phyloP scores from a whole-genome alignment of 768 basidiomycete species.

The Mycena filopes region DNA sequence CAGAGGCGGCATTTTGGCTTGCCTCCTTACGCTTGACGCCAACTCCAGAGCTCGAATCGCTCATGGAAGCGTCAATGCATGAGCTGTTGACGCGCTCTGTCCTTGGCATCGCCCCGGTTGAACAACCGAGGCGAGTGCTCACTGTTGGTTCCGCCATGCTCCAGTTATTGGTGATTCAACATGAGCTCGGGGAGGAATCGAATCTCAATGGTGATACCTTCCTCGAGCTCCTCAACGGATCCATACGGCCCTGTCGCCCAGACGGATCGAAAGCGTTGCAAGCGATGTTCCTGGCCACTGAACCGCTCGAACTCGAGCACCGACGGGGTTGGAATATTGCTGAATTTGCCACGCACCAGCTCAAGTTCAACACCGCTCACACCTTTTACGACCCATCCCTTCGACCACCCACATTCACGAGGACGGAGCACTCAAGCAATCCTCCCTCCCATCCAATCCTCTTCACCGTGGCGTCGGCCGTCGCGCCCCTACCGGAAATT shows the following conservation, averaged over 20 bases:
- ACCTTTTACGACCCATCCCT: neutral
- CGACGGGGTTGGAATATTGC: neutral
- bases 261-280: neutral
- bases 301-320: neutral
- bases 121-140: neutral
- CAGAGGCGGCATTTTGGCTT: neutral
- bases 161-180: neutral
- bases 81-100: neutral
- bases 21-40: neutral
- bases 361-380: neutral
- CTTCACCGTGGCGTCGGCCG: neutral
- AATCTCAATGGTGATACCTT: neutral
- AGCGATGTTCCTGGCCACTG: constrained; percentile 2
- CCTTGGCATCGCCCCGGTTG: neutral
- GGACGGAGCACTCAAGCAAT: neutral
- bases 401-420: neutral
- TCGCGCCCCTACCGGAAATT: no score
- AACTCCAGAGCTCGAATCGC: constrained; percentile 3
- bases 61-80: neutral
- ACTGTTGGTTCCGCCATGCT: neutral
- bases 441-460: neutral
- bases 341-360: neutral
- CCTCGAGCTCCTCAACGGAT: neutral
- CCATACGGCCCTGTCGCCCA: neutral
- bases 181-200: neutral